Evolutionary conservation across 2,329 filamentous ascomycete genomes (phyloP), one percentile per base, ranked within the genome.

Genomic region (Sporothrix mexicana): DNA sequence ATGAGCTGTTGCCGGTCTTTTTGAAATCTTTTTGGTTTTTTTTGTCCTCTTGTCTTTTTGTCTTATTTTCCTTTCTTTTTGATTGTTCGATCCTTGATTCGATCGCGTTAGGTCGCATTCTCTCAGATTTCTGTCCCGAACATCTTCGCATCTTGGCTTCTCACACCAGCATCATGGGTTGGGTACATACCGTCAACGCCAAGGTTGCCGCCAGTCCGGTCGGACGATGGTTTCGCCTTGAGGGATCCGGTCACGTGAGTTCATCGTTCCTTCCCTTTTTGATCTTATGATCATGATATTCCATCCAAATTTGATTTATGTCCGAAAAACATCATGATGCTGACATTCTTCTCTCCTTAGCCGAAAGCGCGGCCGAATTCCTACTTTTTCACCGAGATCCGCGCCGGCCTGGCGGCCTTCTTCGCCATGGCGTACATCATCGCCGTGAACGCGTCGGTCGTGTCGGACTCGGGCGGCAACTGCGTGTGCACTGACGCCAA

Each of bases 341-440:
- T 30, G 8, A 30, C 49, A 8, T 7, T 17, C 49, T 3, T 30
- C 13, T 23, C 6, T 3, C 23, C 55, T 30, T 23, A 74, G 73
- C 70, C 30, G 25, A 73, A 70, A 49, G 91, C 93, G 80, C 89
- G 93, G 20, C 51, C 51, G 71, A 91, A 93, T 47, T 87, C 92
- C 47, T 89, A 86, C 73, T 94, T 95, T 80, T 90, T 93, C 76
- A 92, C 89, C 45, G 93, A 96, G 81, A 83, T 95, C 73, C 90
- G 93, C 45, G 93, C 93, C 51, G 93, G 93, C 1, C 80, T 95
- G 72, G 93, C 93, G 2, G 95, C 93, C 6, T 93, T 93, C 79
- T 90, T 91, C 73, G 92, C 91, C 3, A 94, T 94, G 93, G 91
- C 92, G 17, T 95, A 95, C 81, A 95, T 96, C 77, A 94, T 96